Conservation (phyloP, 306 rosid species). For the Pterocarpus santalinus region DNA sequence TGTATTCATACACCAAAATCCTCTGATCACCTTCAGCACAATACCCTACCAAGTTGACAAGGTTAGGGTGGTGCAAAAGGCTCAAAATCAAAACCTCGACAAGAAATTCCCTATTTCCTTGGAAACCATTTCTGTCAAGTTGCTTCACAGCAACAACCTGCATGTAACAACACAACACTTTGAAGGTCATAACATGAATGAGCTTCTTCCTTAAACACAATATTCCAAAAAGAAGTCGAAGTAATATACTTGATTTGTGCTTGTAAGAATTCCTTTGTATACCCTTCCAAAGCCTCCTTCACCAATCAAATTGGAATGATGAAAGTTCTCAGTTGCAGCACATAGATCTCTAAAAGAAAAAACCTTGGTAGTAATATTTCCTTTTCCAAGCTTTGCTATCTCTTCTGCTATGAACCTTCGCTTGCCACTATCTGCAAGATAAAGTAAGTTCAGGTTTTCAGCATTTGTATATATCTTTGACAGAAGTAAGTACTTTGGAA, state of each 20-base stretch:
- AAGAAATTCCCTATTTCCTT: conserved; percentile 92
- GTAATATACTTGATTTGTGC: conserved; percentile 66
- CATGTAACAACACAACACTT: conserved; percentile 20
- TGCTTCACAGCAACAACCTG: conserved; percentile 92
- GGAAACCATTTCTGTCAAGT: conserved; percentile 96
- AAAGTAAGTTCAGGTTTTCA: conserved; percentile 18
- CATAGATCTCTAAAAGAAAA: conserved; percentile 70
- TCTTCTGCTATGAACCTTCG: conserved; percentile 51
- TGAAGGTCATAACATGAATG: conserved; percentile 18
- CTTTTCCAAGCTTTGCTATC: conserved; percentile 73
- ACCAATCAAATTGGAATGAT: conserved; percentile 67
- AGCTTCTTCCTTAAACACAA: neutral
- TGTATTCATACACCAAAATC: conserved; percentile 85
- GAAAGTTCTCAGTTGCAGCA: conserved; percentile 78
- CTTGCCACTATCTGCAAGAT: conserved; percentile 45
- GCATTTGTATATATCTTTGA: neutral
- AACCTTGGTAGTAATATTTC: conserved; percentile 63
- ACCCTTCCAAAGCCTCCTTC: conserved; percentile 98
- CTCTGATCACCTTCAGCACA: conserved; percentile 94
- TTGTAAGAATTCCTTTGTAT: conserved; percentile 66
- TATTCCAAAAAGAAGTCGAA: conserved; percentile 4
- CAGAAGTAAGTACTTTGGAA: neutral
- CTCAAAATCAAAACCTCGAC: conserved; percentile 94
- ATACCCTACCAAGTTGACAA: conserved; percentile 88
- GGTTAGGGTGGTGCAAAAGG: conserved; percentile 85